phyloP scores from a whole-genome alignment of 176 grass and related monocot species.

The Aegilops bicornis region DNA sequence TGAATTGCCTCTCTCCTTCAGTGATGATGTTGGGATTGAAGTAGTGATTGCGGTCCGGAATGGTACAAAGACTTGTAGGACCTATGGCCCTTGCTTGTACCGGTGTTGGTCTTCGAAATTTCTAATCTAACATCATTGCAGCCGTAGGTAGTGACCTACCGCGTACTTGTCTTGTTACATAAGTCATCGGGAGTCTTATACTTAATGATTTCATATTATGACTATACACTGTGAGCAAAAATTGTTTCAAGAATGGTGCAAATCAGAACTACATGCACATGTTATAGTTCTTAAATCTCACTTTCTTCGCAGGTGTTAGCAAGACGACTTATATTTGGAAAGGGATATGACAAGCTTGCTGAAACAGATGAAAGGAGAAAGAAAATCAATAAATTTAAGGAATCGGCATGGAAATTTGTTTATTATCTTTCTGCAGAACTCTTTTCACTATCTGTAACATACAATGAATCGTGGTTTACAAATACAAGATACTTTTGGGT shows the following conservation, averaged over 20 bases:
- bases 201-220: background rate
- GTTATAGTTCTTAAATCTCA: background rate
- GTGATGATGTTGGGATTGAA: background rate
- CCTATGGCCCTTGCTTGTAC: background rate
- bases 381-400: conserved; percentile 91
- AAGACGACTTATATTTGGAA: conserved; percentile 54
- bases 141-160: too few species aligned
- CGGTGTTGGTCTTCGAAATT: background rate
- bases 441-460: conserved; percentile 70
- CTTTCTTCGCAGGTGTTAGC: conserved; percentile 50
- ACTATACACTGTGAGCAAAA: background rate
- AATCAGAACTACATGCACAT: background rate
- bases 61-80: background rate
- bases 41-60: background rate
- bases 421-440: conserved; percentile 81
- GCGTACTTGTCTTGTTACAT: background rate
- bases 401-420: conserved; percentile 87
- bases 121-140: background rate
- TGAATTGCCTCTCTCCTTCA: background rate
- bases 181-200: background rate
- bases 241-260: conserved; percentile 14
- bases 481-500: conserved; percentile 78
- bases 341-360: conserved; percentile 46
- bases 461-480: conserved; percentile 78
- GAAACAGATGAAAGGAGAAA: conserved; percentile 58